These are phyloP conservation scores for Trypanosoma brucei DNA, from an alignment of 208 protist genomes.

Conservation along the genomic window DNA sequence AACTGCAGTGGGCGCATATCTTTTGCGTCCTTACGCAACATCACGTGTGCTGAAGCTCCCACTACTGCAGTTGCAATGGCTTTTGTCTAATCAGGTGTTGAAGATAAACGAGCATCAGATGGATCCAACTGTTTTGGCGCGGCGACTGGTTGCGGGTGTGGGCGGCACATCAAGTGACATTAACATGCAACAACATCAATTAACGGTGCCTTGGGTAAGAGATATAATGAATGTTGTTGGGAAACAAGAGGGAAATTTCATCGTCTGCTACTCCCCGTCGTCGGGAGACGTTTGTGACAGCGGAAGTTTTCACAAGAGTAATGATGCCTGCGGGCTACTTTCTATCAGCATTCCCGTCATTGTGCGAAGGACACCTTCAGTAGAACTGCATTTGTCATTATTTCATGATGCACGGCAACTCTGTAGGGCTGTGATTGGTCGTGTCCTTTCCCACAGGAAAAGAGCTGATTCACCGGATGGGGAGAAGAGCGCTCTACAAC, in stretches of 20 bases:
- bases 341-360: conserved; percentile 18
- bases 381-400: conserved; percentile 38
- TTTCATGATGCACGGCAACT: conserved; percentile 36
- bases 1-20: conserved; percentile 52
- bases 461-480: not conserved
- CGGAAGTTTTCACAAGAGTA: not conserved
- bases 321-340: not conserved
- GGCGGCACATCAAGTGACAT: not conserved
- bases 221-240: conserved; percentile 2
- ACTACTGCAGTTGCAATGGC: conserved; percentile 44
- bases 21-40: conserved; percentile 28
- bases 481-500: conserved; percentile 16
- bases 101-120: conserved; percentile 27
- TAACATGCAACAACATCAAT: not conserved
- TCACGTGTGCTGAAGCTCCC: conserved; percentile 42
- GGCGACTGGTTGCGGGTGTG: not conserved
- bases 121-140: conserved; percentile 9
- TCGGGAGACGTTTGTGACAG: not conserved
- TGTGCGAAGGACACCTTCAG: conserved; percentile 6
- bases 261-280: conserved; percentile 10
- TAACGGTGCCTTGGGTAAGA: conserved; percentile 9
- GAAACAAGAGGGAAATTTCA: conserved; percentile 19
- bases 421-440: conserved; percentile 41
- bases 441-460: conserved; percentile 19
- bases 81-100: conserved; percentile 43